These are phyloP conservation scores for Aspergillus kassunensis DNA, from an alignment of 495 filamentous ascomycete genomes.

Conservation along the genomic window DNA sequence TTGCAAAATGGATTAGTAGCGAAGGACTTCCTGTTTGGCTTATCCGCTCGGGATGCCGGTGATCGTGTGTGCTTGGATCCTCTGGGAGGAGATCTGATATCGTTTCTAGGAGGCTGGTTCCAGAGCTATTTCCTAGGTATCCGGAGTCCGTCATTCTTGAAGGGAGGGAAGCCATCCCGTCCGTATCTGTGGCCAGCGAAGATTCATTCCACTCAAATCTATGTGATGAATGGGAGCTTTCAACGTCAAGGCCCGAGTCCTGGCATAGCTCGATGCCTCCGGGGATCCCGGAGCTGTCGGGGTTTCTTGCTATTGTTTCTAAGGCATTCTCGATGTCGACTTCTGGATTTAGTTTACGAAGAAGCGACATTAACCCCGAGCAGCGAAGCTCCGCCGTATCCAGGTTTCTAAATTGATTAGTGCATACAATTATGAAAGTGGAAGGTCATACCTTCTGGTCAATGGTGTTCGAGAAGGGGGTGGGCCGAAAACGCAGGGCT, in stretches of 20 bases:
- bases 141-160: constrained; percentile 14
- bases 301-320: no score
- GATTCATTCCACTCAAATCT: constrained; percentile 22
- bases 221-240: constrained; percentile 3
- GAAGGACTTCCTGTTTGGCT: constrained; percentile 1
- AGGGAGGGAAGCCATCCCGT: constrained; percentile 26
- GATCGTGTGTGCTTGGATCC: no score
- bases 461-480: constrained; percentile 21
- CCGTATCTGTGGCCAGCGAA: background rate
- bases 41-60: no score
- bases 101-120: constrained; percentile 13
- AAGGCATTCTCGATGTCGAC: constrained; percentile 17
- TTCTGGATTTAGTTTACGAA: constrained; percentile 16
- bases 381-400: constrained; percentile 20
- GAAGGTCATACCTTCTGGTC: constrained; percentile 15
- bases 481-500: constrained; percentile 16
- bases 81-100: constrained; percentile 17
- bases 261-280: background rate
- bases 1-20: background rate
- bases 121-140: constrained; percentile 23
- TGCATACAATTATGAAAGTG: background rate
- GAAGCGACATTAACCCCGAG: constrained; percentile 3
- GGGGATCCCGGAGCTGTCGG: background rate
- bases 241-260: background rate
- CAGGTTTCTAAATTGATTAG: constrained; percentile 14